phyloP scores from a whole-genome alignment of 73 alveolate species.

The Symbiodinium natans region DNA sequence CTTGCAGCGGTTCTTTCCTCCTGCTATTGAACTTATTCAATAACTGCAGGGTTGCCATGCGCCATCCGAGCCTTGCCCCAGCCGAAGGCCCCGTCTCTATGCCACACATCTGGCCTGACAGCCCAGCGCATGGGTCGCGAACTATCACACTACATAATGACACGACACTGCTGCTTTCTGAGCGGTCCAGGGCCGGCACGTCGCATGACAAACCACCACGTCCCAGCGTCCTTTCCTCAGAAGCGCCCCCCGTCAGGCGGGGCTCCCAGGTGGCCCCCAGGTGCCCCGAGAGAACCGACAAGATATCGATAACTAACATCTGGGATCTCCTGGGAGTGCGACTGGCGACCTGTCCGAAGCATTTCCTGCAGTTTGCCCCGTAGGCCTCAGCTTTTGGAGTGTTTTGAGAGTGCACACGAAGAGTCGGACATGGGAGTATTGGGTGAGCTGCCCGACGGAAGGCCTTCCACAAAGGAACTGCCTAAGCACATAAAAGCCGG shows the following conservation, averaged over 20 bases:
- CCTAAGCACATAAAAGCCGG: neutral
- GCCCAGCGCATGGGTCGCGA: neutral
- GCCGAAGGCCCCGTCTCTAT: conserved; percentile 64
- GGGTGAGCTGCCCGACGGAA: neutral
- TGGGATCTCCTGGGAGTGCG: no score
- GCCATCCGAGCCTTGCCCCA: conserved; percentile 29
- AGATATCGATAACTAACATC: no score
- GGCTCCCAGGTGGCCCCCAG: no score
- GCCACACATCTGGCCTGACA: conserved; percentile 86
- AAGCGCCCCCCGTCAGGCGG: neutral
- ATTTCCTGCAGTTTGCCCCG: neutral
- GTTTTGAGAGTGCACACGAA: no score
- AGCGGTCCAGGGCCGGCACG: neutral
- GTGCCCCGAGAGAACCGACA: no score
- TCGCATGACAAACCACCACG: conserved; percentile 88
- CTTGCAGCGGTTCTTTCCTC: neutral
- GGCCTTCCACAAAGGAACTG: conserved; percentile 35
- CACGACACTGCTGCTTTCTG: neutral
- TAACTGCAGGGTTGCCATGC: no score
- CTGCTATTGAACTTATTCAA: no score
- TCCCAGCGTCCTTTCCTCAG: conserved; percentile 47
- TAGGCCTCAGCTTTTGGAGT: no score
- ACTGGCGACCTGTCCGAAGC: neutral
- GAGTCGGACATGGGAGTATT: neutral
- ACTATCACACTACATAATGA: neutral